Evolutionary conservation across 768 basidiomycete genomes (phyloP).

Genomic region (Tricholoma sp.): DNA sequence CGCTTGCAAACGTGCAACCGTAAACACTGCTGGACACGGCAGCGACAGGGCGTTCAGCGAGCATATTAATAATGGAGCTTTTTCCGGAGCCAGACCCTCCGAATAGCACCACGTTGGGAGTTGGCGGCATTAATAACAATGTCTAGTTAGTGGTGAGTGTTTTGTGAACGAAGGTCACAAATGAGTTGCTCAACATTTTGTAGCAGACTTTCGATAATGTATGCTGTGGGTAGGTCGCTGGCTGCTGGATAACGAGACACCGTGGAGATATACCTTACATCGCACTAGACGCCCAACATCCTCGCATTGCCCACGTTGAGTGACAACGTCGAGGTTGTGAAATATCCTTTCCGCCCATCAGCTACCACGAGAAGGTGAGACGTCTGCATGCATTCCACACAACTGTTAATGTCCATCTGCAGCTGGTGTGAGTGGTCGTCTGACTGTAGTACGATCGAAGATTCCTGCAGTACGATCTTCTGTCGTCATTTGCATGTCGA

Average conservation of each 20-base stretch:
- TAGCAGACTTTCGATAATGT: background rate
- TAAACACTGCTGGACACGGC: slow-evolving; percentile 24
- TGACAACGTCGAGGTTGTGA: background rate
- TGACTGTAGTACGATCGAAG: too few relatives aligned
- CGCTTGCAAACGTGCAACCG: slow-evolving; percentile 31
- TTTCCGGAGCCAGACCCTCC: slow-evolving; percentile 36
- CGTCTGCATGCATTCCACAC: too few relatives aligned
- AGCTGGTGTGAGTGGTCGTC: too few relatives aligned
- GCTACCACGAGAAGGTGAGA: too few relatives aligned
- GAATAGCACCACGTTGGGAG: slow-evolving; percentile 32
- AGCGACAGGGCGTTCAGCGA: slow-evolving; percentile 25
- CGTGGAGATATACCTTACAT: background rate
- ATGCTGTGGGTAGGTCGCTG: background rate
- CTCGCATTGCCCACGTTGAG: background rate
- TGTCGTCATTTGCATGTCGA: too few relatives aligned
- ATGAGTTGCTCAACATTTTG: background rate
- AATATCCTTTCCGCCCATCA: too few relatives aligned
- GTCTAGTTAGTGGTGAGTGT: background rate
- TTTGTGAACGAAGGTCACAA: background rate
- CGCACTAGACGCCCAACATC: background rate
- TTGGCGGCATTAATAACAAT: background rate
- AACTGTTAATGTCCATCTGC: too few relatives aligned
- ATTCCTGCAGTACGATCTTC: too few relatives aligned
- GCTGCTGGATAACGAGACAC: too few relatives aligned
- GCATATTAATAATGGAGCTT: slow-evolving; percentile 38